Base-by-base conservation (phyloP, 2,329 filamentous ascomycete genomes). In the Hypoxylon rubiginosum region DNA sequence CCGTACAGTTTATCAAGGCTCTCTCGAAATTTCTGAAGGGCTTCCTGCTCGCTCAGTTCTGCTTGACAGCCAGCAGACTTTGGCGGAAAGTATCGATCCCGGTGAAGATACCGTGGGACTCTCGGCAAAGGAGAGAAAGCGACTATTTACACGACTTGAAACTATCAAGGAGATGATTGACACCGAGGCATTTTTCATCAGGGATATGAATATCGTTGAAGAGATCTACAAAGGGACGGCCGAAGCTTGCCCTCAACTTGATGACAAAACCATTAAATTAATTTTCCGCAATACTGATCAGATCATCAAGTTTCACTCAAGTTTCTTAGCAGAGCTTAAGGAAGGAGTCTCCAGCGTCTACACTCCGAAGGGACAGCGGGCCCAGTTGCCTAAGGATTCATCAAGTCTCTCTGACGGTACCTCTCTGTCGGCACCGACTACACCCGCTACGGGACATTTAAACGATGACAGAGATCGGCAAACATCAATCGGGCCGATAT, bases 161-260 rank as follows among this genome's bases (percentile, higher is more conserved):
- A 89, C 97, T 51, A 91, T 98, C 73, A 94, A 95, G 75, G 96
- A 99, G 79, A 83, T 99, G 39, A 87, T 97, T 49, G 94, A 97
- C 74, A 99, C 96, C 0, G 96, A 99, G 77, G 90, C 93, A 51
- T 90, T 91, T 5, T 98, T 97, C 79, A 90, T 97, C 61, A 89
- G 93, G 69, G 96, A 99, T 77, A 95, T 99, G 93, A 97, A 94
- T 77, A 95, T 99, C 57, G 91, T 97, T 2, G 93, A 97, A 75
- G 94, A 98, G 75, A 98, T 99, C 58, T 99, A 98, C 84, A 97
- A 97, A 79, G 94, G 93, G 46, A 98, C 96, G 0, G 92, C 93
- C 0, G 90, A 92, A 71, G 91, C 92, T 10, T 94, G 92, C 60
- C 89, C 93, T 8, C 89, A 93, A 68, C 86, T 97, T 28, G 92